These are phyloP conservation scores for Proliferodiscus dingleyae DNA, from an alignment of 2,329 filamentous ascomycete genomes.

Conservation along the genomic window DNA sequence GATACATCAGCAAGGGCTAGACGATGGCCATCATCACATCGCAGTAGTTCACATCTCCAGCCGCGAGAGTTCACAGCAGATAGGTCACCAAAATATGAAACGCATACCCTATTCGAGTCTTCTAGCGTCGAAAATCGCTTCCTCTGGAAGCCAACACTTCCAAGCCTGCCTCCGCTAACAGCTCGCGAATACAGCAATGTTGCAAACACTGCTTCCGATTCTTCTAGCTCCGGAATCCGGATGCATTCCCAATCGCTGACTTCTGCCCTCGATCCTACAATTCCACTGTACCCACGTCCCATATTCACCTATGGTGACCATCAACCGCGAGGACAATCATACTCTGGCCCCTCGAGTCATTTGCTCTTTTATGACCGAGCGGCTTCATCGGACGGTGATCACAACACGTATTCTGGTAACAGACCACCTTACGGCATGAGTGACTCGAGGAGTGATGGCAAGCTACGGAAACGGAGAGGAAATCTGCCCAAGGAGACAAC, in stretches of 20 bases:
- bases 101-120: constrained; percentile 5
- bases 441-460: constrained; percentile 16
- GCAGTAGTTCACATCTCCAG: constrained; percentile 14
- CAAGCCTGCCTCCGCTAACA: constrained; percentile 19
- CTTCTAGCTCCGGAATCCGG: constrained; percentile 13
- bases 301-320: constrained; percentile 18
- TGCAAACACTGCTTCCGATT: constrained; percentile 17
- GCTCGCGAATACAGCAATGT: constrained; percentile 4
- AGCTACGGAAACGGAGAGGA: constrained; percentile 59
- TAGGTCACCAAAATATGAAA: constrained; percentile 4
- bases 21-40: constrained; percentile 10
- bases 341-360: constrained; percentile 14
- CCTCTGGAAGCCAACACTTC: constrained; percentile 18
- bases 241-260: constrained; percentile 11
- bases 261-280: constrained; percentile 10
- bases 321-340: constrained; percentile 20
- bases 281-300: constrained; percentile 6
- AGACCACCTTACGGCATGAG: constrained; percentile 7
- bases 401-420: constrained; percentile 7
- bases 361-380: constrained; percentile 18
- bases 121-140: constrained; percentile 1
- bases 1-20: constrained; percentile 8
- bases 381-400: constrained; percentile 19
- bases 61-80: constrained; percentile 3
- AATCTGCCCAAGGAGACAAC: constrained; percentile 91